A percentile compares a stretch with the other conserved stretches of the same genome.
Conservation (phyloP, 805 yeast genomes). For the Wickerhamomyces chambardii region DNA sequence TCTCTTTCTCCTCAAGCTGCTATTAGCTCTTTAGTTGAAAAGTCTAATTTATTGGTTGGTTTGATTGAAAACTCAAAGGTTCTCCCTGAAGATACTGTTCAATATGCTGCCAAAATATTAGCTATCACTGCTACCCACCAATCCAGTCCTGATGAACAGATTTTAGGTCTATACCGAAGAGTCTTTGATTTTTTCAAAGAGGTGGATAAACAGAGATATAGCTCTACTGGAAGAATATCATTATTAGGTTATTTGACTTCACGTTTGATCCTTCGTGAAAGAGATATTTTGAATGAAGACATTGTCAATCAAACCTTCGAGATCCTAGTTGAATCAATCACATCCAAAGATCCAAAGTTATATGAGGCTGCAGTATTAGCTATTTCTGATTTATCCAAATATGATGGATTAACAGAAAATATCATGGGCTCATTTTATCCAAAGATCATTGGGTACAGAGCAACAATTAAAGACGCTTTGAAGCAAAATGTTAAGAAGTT, state of each 20-base stretch:
- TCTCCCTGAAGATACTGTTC: conserved; percentile 15
- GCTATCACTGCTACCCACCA: conserved; percentile 44
- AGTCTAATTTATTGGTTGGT: conserved; percentile 16
- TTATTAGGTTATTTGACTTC: conserved; percentile 37
- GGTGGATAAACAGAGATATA: conserved; percentile 3
- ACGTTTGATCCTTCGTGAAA: conserved; percentile 22
- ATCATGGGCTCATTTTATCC: conserved; percentile 8
- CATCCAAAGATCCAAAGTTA: conserved; percentile 4
- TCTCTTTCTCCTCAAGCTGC: conserved; percentile 14
- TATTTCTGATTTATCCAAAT: conserved; percentile 26
- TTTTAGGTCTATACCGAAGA: conserved; percentile 3
- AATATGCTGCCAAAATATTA: conserved; percentile 31
- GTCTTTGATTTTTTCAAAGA: conserved; percentile 4
- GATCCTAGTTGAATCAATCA: conserved; percentile 1
- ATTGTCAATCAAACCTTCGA: neutral
- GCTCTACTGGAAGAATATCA: conserved; percentile 14
- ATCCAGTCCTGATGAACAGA: conserved; percentile 5
- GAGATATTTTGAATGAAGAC: conserved; percentile 1
- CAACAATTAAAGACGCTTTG: conserved; percentile 19
- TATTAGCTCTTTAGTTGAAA: conserved; percentile 3
- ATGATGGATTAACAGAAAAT: conserved; percentile 23
- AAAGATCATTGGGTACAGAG: conserved; percentile 12
- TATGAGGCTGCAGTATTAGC: conserved; percentile 14
- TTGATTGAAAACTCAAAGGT: conserved; percentile 10
- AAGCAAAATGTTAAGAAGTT: conserved; percentile 37